Conservation (phyloP, 1,284 basidiomycete genomes). For the Vanrija pseudolonga region DNA sequence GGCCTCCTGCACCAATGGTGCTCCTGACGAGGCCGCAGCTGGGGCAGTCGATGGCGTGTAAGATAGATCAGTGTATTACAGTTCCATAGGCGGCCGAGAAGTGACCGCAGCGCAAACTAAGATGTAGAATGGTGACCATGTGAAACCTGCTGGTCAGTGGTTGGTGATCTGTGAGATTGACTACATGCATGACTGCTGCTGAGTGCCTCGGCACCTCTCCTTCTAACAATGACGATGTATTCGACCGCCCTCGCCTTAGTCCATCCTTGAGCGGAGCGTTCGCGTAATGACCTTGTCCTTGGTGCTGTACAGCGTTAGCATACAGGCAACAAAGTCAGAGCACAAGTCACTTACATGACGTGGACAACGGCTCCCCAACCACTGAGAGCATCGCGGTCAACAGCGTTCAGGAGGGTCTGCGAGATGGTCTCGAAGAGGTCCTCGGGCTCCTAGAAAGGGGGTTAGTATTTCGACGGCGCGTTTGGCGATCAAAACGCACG, state of each 20-base stretch:
- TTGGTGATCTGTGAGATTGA: not conserved
- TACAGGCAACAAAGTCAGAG: not conserved
- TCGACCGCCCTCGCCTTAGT: slow-evolving; percentile 53
- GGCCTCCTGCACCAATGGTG: no score
- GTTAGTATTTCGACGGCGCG: not conserved
- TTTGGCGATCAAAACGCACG: slow-evolving; percentile 39
- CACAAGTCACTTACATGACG: slow-evolving; percentile 72
- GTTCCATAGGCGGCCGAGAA: no score
- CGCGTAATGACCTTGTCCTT: slow-evolving; percentile 81
- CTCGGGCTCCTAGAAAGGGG: slow-evolving; percentile 64
- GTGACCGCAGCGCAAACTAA: no score
- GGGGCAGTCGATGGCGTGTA: no score
- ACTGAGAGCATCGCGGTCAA: slow-evolving; percentile 93
- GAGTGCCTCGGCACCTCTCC: not conserved
- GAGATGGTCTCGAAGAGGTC: slow-evolving; percentile 98
- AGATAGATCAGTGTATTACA: no score
- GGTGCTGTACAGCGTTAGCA: slow-evolving; percentile 57
- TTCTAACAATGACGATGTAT: not conserved
- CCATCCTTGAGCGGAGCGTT: slow-evolving; percentile 85
- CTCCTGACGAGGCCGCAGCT: no score
- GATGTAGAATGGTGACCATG: no score
- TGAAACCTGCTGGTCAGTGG: no score
- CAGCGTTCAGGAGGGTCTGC: slow-evolving; percentile 90
- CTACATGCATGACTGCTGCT: slow-evolving; percentile 19
- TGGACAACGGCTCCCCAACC: slow-evolving; percentile 97